A percentile compares a stretch with the other conserved stretches of the same genome.
Conservation (phyloP, 1,284 basidiomycete species). For the Trichosporon inkin region DNA sequence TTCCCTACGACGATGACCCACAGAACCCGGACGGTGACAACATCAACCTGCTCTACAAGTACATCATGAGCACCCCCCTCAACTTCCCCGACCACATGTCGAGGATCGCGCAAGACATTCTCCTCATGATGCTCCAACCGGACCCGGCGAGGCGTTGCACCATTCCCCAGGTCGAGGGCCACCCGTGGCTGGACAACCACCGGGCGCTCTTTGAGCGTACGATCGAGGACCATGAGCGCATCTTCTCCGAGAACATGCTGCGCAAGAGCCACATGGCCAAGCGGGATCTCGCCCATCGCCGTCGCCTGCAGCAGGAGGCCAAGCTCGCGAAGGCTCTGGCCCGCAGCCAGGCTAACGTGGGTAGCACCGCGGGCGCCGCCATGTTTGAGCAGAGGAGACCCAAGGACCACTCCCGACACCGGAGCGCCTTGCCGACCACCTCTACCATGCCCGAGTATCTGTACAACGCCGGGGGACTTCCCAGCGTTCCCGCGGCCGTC, state of each 20-base stretch:
- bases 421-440: conserved; percentile 49
- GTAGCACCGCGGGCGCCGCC: conserved; percentile 27
- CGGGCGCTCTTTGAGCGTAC: conserved; percentile 62
- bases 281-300: conserved; percentile 51
- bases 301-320: conserved; percentile 40
- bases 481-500: neutral
- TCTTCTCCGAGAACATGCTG: conserved; percentile 78
- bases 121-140: conserved; percentile 81
- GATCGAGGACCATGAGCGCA: conserved; percentile 72
- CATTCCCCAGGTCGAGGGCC: conserved; percentile 70
- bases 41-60: conserved; percentile 99
- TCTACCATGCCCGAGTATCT: conserved; percentile 46
- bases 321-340: conserved; percentile 32
- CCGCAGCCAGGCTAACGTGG: conserved; percentile 31
- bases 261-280: conserved; percentile 76
- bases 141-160: conserved; percentile 70
- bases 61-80: conserved; percentile 93
- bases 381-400: conserved; percentile 31
- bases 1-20: conserved; percentile 99
- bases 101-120: conserved; percentile 65
- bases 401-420: conserved; percentile 41
- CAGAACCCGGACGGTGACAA: conserved; percentile 98
- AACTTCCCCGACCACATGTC: conserved; percentile 93
- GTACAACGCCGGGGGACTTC: conserved; percentile 28
- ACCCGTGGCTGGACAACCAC: conserved; percentile 74